Evolutionary conservation across 805 yeast species (phyloP).

Genomic region (Myxozyma sirexii): DNA sequence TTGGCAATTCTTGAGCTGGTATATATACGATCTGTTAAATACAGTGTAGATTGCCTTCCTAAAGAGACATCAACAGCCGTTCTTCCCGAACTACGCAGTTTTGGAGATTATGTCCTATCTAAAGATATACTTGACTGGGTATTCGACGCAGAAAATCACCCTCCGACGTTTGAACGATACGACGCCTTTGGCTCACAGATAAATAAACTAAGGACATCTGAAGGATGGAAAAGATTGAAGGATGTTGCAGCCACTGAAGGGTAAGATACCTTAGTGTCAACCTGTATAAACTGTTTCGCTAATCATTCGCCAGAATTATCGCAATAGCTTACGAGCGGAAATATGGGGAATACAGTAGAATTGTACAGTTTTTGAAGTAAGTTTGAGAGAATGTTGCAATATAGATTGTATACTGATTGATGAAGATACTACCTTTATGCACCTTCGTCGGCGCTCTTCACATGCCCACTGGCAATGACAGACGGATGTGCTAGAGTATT

Average conservation of each 20-base stretch:
- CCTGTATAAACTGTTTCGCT: neutral
- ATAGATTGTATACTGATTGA: neutral
- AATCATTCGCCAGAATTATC: conserved; percentile 34
- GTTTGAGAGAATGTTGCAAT: neutral
- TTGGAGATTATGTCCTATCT: conserved; percentile 38
- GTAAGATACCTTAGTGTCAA: neutral
- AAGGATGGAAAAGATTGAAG: conserved; percentile 41
- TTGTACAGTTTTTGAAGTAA: conserved; percentile 36
- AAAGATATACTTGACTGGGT: conserved; percentile 37
- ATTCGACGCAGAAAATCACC: conserved; percentile 40
- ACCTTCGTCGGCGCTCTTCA: conserved; percentile 41
- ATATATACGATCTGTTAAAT: too few relatives aligned
- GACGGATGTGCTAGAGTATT: conserved; percentile 42
- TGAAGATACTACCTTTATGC: conserved; percentile 36
- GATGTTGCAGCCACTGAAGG: conserved; percentile 26
- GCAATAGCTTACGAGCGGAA: conserved; percentile 39
- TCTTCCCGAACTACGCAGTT: conserved; percentile 29
- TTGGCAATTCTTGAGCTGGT: too few relatives aligned
- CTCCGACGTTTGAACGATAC: conserved; percentile 37
- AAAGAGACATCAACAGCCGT: conserved; percentile 5
- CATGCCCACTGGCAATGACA: conserved; percentile 44
- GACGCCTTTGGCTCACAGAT: conserved; percentile 40
- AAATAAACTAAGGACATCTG: conserved; percentile 39
- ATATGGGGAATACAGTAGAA: conserved; percentile 36
- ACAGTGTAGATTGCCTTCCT: conserved; percentile 31